A percentile compares a stretch with the other conserved stretches of the same genome.
Evolutionary conservation across 2,329 filamentous ascomycete genomes (phyloP).

Genomic region (Talaromyces marneffei): DNA sequence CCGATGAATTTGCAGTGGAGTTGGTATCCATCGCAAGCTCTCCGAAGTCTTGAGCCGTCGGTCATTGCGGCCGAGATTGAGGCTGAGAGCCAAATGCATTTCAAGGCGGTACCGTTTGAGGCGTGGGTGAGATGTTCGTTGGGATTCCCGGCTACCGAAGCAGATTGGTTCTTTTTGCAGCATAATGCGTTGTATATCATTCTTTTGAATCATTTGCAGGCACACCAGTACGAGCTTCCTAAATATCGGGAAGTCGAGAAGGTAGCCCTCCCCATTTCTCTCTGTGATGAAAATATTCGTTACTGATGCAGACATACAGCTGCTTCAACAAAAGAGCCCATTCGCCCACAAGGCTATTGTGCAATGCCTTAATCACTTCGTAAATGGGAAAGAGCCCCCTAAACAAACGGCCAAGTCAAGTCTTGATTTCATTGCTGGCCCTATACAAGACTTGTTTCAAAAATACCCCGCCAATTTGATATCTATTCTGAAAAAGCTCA

Average conservation of each 20-base stretch:
- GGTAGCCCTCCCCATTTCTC: slow-evolving; percentile 20
- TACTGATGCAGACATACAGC: slow-evolving; percentile 18
- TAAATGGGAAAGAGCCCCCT: slow-evolving; percentile 17
- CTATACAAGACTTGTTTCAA: slow-evolving; percentile 34
- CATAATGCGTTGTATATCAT: slow-evolving; percentile 33
- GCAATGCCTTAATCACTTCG: slow-evolving; percentile 25
- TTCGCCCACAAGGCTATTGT: slow-evolving; percentile 34
- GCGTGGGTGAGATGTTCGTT: slow-evolving; percentile 36
- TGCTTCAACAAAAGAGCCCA: slow-evolving; percentile 31
- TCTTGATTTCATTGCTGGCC: slow-evolving; percentile 34
- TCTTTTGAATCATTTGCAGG: slow-evolving; percentile 27
- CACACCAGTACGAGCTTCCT: slow-evolving; percentile 27
- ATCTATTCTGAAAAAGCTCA: slow-evolving; percentile 32
- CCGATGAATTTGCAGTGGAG: slow-evolving; percentile 28
- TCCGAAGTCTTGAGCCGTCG: slow-evolving; percentile 19
- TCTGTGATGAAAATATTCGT: neutral
- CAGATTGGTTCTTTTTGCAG: slow-evolving; percentile 37
- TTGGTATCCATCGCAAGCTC: slow-evolving; percentile 30
- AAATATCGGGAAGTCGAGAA: slow-evolving; percentile 34
- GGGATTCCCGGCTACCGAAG: slow-evolving; percentile 28
- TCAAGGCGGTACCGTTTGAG: slow-evolving; percentile 34
- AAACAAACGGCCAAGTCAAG: slow-evolving; percentile 14
- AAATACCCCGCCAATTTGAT: slow-evolving; percentile 27
- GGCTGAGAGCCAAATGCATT: slow-evolving; percentile 36
- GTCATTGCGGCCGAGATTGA: slow-evolving; percentile 32